Percentiles rank a stretch among this genome's conserved stretches.
These are phyloP conservation scores for Euphorbia corollata DNA, from an alignment of 441 rosid genomes.

Conservation along the genomic window DNA sequence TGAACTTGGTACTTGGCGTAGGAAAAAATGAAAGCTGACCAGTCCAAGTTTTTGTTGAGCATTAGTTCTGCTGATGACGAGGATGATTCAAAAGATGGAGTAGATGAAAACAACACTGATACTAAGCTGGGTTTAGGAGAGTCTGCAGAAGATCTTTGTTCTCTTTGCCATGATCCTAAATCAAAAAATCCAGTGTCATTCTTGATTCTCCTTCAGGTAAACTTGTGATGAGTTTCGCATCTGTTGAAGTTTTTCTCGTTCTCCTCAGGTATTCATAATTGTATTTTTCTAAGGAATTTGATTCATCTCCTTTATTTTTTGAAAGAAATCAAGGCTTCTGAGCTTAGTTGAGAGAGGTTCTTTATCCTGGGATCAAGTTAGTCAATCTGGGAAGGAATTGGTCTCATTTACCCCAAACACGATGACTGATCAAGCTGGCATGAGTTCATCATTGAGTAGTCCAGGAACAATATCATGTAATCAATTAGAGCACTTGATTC, in stretches of 20 bases:
- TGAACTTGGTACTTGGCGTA: conserved; percentile 33
- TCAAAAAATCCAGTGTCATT: conserved; percentile 72
- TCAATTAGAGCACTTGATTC: conserved; percentile 36
- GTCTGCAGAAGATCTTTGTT: conserved; percentile 58
- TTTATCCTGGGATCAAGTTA: conserved; percentile 61
- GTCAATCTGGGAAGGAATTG: conserved; percentile 32
- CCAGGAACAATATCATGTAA: conserved; percentile 35
- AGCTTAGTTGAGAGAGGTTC: conserved; percentile 71
- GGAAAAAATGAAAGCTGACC: conserved; percentile 99
- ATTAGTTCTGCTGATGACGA: conserved; percentile 38
- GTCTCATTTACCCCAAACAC: conserved; percentile 25
- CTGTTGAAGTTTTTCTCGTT: neutral
- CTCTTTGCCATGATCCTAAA: conserved; percentile 83
- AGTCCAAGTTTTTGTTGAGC: conserved; percentile 76
- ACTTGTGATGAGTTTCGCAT: conserved; percentile 16
- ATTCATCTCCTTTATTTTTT: conserved; percentile 19
- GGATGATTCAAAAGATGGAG: conserved; percentile 40
- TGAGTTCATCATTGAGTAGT: conserved; percentile 27
- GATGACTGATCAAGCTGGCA: conserved; percentile 30
- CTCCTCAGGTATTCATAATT: conserved; percentile 14
- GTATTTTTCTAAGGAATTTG: conserved; percentile 17
- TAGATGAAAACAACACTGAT: conserved; percentile 41
- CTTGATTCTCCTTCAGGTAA: conserved; percentile 87
- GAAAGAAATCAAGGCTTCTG: conserved; percentile 84
- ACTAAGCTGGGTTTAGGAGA: conserved; percentile 35